Base-by-base conservation (phyloP, 805 yeast species). In the Hagleromyces aurorensis region DNA sequence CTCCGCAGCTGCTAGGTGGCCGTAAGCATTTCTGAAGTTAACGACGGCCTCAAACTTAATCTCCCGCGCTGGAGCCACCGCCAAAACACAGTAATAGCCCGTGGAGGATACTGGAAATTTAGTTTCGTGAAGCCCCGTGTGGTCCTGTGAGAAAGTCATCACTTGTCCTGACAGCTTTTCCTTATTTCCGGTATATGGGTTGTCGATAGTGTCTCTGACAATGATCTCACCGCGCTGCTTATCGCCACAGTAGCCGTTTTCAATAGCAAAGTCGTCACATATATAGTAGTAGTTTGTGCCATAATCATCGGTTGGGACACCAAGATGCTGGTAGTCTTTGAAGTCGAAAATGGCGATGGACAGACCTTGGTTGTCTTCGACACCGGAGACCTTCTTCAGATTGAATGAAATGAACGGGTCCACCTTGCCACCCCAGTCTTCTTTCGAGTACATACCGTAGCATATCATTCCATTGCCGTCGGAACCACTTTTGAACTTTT, bases 21-120 rank as follows among this genome's bases (percentile, higher is more conserved):
- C 98, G 57, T 72, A 91, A 4, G 97, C 82, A 59, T 87, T 91
- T 62, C 85, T 91, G 60, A 84, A 91, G 45, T 78, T 78, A 24
- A 80, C 79, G n/a, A 61, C 57, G 10, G 89, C 81, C 29, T 66
- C 55, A 57, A 78, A 91, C 13, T 62, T 64, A 7, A 59, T 53
- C 11, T 48, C 41, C 27, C 51, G 52, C 11, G 55, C 43, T 14
- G 70, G 60, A 14, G 74, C 65, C 41, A 65, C 74, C 0, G 93
- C 78, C 2, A 86, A 76, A 23, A 89, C 80, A 64, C 98, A 91
- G 60, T 87, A 91, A 57, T 80, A 91, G 5, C 97, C 97, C 1
- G 97, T 85, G 35, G 69, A 66, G 34, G 66, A 62, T 24, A 91
- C 73, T 4, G 65, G 64, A 48, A 86, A 91, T 21, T 69, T 65